Evolutionary conservation across 192 early-diverging fungal genomes (phyloP).

Genomic region (Linderina pennispora): DNA sequence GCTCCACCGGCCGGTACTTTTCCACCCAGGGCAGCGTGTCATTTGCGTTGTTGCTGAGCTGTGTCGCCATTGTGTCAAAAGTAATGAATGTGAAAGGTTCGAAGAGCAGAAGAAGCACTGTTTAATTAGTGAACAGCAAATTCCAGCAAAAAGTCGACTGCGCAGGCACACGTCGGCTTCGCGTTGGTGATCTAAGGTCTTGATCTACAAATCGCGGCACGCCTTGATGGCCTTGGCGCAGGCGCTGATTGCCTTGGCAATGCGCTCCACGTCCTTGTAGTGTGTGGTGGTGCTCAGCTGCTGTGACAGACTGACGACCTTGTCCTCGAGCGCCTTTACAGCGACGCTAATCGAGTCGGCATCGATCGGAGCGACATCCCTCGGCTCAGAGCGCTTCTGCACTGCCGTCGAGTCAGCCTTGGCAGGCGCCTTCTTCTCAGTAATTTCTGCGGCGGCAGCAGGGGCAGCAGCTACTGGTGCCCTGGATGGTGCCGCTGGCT

Average conservation of each 20-base stretch:
- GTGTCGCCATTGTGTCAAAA: too few species aligned
- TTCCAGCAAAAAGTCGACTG: too few species aligned
- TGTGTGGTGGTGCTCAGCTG: slow-evolving; percentile 11
- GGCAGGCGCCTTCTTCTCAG: neutral
- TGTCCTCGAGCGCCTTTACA: slow-evolving; percentile 12
- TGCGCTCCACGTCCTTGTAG: slow-evolving; percentile 9
- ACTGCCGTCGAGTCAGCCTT: neutral
- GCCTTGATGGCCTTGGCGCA: slow-evolving; percentile 18
- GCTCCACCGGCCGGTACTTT: slow-evolving; percentile 82
- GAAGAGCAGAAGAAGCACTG: too few species aligned
- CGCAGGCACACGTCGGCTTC: too few species aligned
- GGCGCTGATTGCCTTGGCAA: slow-evolving; percentile 15
- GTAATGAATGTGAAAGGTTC: too few species aligned
- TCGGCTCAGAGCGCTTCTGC: neutral
- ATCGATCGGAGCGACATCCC: neutral
- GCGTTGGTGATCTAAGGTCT: too few species aligned
- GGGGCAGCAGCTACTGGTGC: neutral
- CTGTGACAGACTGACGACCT: slow-evolving; percentile 16
- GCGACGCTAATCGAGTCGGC: slow-evolving; percentile 1
- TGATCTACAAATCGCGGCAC: slow-evolving; percentile 8
- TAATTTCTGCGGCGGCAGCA: neutral
- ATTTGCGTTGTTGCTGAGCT: too few species aligned
- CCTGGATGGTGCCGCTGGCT: neutral
- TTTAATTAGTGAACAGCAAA: too few species aligned
- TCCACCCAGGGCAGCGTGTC: too few species aligned